A percentile compares a stretch with the other conserved stretches of the same genome.
Conservation (phyloP, 805 yeast genomes). For the Helenozyma rhizophorensis region DNA sequence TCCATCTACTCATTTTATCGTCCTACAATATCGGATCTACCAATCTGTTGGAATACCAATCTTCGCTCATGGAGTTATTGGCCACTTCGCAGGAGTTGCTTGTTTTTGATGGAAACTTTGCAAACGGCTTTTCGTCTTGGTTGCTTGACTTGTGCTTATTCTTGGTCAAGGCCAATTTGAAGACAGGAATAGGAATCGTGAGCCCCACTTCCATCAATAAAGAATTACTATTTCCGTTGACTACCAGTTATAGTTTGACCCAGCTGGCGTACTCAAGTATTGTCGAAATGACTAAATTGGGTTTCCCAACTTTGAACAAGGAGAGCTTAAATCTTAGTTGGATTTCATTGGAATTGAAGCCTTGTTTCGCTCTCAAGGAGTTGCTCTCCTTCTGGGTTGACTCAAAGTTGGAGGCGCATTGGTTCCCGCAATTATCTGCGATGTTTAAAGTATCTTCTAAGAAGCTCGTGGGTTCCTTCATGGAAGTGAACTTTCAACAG, state of each 20-base stretch:
- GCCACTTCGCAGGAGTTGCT: constrained; percentile 32
- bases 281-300: constrained; percentile 43
- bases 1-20: constrained; percentile 24
- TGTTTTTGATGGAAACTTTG: constrained; percentile 33
- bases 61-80: constrained; percentile 22
- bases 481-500: constrained; percentile 35
- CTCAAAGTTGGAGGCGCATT: constrained; percentile 41
- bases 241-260: constrained; percentile 37
- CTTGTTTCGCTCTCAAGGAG: constrained; percentile 38
- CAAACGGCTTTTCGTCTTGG: constrained; percentile 29
- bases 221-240: constrained; percentile 42
- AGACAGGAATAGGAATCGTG: constrained; percentile 28
- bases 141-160: constrained; percentile 24
- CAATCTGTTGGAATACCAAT: constrained; percentile 22
- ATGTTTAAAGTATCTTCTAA: constrained; percentile 44
- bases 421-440: constrained; percentile 56
- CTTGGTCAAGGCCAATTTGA: constrained; percentile 31
- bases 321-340: constrained; percentile 54
- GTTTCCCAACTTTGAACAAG: constrained; percentile 26
- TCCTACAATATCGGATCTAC: constrained; percentile 30
- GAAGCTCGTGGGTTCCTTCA: constrained; percentile 37
- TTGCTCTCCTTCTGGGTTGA: constrained; percentile 61
- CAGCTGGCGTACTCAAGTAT: constrained; percentile 52
- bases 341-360: constrained; percentile 51
- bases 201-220: constrained; percentile 34